phyloP scores from a whole-genome alignment of 1,284 basidiomycete species.

The Sutorius eximius region DNA sequence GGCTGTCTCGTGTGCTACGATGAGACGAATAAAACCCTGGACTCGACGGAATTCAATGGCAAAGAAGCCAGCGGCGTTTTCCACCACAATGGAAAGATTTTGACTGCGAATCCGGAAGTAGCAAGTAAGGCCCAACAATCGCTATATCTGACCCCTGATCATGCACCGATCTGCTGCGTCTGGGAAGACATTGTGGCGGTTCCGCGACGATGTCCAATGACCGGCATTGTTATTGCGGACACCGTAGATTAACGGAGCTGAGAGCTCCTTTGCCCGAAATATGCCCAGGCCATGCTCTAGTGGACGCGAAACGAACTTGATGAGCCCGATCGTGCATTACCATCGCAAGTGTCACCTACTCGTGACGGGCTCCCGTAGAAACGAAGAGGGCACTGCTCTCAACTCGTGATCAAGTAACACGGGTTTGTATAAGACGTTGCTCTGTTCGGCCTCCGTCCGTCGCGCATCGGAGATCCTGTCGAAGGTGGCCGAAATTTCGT shows the following conservation, averaged over 20 bases:
- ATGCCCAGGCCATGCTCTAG: slow-evolving; percentile 2
- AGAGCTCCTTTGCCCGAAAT: slow-evolving; percentile 8
- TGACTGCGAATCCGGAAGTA: slow-evolving; percentile 33
- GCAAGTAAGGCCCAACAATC: slow-evolving; percentile 27
- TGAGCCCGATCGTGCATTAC: slow-evolving; percentile 4
- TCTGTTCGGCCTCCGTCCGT: slow-evolving; percentile 7
- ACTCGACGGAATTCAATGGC: slow-evolving; percentile 6
- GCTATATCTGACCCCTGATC: slow-evolving; percentile 30
- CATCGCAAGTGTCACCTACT: not conserved
- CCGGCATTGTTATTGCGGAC: slow-evolving; percentile 29
- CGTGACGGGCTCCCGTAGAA: slow-evolving; percentile 9
- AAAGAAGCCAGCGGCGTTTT: slow-evolving; percentile 27
- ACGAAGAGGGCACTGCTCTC: not conserved
- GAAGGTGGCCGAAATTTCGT: not conserved
- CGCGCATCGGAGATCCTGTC: slow-evolving; percentile 17
- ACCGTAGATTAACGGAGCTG: slow-evolving; percentile 24
- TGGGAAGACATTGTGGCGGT: slow-evolving; percentile 32
- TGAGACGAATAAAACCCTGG: not conserved
- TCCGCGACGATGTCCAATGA: slow-evolving; percentile 25
- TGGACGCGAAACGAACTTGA: slow-evolving; percentile 4
- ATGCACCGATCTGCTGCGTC: slow-evolving; percentile 30
- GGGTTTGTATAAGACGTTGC: slow-evolving; percentile 3
- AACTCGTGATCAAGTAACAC: not conserved
- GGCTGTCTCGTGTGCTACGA: slow-evolving; percentile 6
- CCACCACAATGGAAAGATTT: slow-evolving; percentile 23